phyloP scores from a whole-genome alignment of 257 asterid species.

The Jaltomata sinuosa region DNA sequence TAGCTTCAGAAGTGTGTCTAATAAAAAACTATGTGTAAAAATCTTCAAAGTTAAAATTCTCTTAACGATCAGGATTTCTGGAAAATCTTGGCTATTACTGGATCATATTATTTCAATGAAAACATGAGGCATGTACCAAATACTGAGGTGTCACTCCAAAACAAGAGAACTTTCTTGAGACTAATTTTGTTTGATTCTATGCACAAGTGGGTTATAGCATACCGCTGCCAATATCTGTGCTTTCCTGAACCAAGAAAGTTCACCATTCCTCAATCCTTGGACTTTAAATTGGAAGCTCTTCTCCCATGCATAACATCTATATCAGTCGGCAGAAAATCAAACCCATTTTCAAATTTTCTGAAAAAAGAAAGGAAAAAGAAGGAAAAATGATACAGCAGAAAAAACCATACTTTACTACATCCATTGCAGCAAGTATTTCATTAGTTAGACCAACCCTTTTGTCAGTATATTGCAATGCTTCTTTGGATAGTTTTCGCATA shows the following conservation, averaged over 20 bases:
- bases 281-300: constrained; percentile 65
- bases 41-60: neutral
- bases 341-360: neutral
- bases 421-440: constrained; percentile 85
- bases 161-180: neutral
- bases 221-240: constrained; percentile 77
- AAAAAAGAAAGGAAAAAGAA: neutral
- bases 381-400: neutral
- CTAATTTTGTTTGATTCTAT: neutral
- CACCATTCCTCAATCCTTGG: constrained; percentile 59
- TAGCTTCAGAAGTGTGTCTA: neutral
- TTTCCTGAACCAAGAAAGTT: constrained; percentile 66
- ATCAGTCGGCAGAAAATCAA: constrained; percentile 2
- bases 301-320: constrained; percentile 88
- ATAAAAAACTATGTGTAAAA: neutral
- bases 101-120: neutral
- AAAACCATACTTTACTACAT: constrained; percentile 66
- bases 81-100: neutral
- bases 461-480: constrained; percentile 73
- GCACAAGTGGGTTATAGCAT: constrained; percentile 8
- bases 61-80: neutral
- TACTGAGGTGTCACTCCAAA: neutral
- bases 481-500: constrained; percentile 65
- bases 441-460: constrained; percentile 78
- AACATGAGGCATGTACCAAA: neutral